phyloP scores from a whole-genome alignment of 352 stramenopile genomes.

The Aphanomyces astaci region DNA sequence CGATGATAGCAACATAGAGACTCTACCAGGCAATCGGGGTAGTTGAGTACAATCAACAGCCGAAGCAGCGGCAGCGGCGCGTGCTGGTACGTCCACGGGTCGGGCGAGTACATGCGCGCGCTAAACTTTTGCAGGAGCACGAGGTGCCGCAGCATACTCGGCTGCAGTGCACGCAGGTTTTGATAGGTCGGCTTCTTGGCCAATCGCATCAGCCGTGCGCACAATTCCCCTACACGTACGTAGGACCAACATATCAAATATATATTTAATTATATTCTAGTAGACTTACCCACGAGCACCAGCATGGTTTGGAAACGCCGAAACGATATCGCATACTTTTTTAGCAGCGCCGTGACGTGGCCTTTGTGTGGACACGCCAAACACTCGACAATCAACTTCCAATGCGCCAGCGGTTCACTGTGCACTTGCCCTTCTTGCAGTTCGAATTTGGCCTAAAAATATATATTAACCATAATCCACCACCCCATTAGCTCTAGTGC shows the following conservation, averaged over 20 bases:
- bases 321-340: conserved; percentile 49
- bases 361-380: conserved; percentile 39
- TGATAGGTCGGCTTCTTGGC: conserved; percentile 37
- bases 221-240: conserved; percentile 35
- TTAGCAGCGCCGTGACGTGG: conserved; percentile 28
- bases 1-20: conserved; percentile 50
- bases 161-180: conserved; percentile 33
- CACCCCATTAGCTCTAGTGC: too few species aligned
- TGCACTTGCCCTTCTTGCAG: conserved; percentile 57
- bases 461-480: too few species aligned
- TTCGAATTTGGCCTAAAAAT: conserved; percentile 57
- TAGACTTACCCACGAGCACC: conserved; percentile 47
- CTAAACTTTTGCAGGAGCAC: conserved; percentile 41
- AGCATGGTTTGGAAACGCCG: conserved; percentile 71
- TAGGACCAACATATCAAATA: neutral
- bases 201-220: conserved; percentile 47
- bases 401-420: conserved; percentile 71
- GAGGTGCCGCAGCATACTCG: conserved; percentile 35
- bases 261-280: conserved; percentile 3
- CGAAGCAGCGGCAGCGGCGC: conserved; percentile 32
- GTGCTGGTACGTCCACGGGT: conserved; percentile 31
- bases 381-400: conserved; percentile 47
- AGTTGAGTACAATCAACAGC: conserved; percentile 74
- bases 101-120: conserved; percentile 28
- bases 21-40: conserved; percentile 58